A percentile compares a stretch with the other conserved stretches of the same genome.
Conservation (phyloP, 352 stramenopile species). For the Phytophthora pistaciae region DNA sequence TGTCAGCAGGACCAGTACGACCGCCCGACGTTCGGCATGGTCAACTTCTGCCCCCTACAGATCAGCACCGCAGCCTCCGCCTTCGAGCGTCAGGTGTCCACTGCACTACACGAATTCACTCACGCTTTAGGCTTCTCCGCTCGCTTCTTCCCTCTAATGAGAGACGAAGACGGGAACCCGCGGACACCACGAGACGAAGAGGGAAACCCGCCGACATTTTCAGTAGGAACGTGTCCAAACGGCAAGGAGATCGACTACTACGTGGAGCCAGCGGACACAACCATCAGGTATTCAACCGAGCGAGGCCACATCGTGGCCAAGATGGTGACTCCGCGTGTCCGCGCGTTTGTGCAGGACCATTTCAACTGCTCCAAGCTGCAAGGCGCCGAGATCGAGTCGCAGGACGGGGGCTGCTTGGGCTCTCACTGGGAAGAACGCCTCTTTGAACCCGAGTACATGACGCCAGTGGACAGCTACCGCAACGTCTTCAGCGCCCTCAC, state of each 20-base stretch:
- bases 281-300: conserved; percentile 62
- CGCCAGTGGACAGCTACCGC: conserved; percentile 66
- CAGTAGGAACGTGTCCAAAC: conserved; percentile 56
- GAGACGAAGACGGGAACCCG: conserved; percentile 61
- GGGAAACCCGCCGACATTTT: conserved; percentile 42
- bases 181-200: conserved; percentile 56
- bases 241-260: conserved; percentile 55
- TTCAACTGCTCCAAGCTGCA: conserved; percentile 66
- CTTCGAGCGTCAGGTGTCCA: conserved; percentile 68
- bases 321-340: conserved; percentile 65
- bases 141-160: conserved; percentile 76
- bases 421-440: conserved; percentile 85
- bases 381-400: conserved; percentile 76
- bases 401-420: conserved; percentile 77
- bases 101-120: conserved; percentile 79
- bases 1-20: conserved; percentile 88
- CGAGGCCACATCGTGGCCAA: conserved; percentile 58
- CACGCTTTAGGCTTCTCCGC: conserved; percentile 80
- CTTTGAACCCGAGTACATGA: conserved; percentile 84
- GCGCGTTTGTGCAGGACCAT: conserved; percentile 56
- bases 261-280: conserved; percentile 43
- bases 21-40: conserved; percentile 82
- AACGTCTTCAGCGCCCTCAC: conserved; percentile 73
- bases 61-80: conserved; percentile 47
- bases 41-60: conserved; percentile 77